A percentile compares a stretch with the other conserved stretches of the same genome.
These are phyloP conservation scores for Apostasia shenzhenica DNA, from an alignment of 106 monocot species.

Conservation along the genomic window DNA sequence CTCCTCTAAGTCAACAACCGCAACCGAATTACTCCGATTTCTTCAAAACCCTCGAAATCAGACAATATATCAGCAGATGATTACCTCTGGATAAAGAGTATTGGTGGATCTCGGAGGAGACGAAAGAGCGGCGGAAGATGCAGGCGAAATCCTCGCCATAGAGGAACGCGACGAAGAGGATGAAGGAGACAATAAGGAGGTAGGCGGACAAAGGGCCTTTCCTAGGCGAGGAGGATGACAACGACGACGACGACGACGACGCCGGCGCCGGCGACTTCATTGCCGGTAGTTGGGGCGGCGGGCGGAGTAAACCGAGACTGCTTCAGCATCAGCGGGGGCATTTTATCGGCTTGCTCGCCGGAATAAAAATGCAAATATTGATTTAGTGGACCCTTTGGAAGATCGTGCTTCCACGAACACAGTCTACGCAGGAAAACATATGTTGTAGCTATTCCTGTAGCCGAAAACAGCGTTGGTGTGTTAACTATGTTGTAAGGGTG, in stretches of 20 bases:
- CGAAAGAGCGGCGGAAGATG: slow-evolving; percentile 11
- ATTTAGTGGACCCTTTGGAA: too few species aligned
- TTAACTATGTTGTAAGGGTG: too few species aligned
- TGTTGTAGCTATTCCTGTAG: too few species aligned
- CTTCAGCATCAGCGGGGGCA: not conserved
- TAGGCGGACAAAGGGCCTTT: slow-evolving; percentile 14
- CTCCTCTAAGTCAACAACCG: slow-evolving; percentile 19
- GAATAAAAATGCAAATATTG: too few species aligned
- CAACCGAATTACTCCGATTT: not conserved
- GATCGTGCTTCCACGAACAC: too few species aligned
- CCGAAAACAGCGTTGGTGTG: too few species aligned
- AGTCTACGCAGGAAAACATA: too few species aligned
- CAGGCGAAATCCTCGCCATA: slow-evolving; percentile 38
- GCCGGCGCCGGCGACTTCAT: not conserved
- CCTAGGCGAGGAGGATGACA: slow-evolving; percentile 6
- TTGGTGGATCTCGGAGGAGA: not conserved
- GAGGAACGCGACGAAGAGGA: slow-evolving; percentile 30
- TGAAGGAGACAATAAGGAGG: slow-evolving; percentile 29
- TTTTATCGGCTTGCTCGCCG: not conserved
- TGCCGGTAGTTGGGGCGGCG: not conserved
- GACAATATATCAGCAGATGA: not conserved
- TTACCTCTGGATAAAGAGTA: not conserved
- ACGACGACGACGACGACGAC: not conserved
- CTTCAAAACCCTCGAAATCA: not conserved
- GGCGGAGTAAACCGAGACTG: not conserved